Evolutionary conservation across 2,329 filamentous ascomycete genomes (phyloP).

Genomic region (Calonectria ilicicola): DNA sequence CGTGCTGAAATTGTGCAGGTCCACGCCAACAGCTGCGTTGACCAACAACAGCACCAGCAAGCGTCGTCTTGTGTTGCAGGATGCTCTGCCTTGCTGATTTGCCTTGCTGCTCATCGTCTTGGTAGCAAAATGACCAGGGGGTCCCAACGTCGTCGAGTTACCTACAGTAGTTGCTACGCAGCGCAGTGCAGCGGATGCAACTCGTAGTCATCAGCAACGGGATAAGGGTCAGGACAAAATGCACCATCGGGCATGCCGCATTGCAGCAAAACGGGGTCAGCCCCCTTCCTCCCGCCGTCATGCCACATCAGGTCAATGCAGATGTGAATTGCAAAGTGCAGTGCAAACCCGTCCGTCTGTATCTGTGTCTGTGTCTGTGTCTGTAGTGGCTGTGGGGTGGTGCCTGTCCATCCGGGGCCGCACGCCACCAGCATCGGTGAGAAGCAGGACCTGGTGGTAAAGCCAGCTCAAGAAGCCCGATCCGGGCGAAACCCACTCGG

Average conservation of each 20-base stretch:
- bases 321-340: neutral
- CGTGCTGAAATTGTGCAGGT: conserved; percentile 1
- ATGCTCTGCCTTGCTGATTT: neutral
- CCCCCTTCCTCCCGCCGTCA: conserved; percentile 9
- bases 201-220: neutral
- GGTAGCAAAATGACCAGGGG: neutral
- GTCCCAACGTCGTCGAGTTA: neutral
- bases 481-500: conserved; percentile 11
- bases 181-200: neutral
- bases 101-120: neutral
- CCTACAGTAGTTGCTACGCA: neutral
- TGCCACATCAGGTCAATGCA: neutral
- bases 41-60: neutral
- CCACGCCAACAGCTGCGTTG: neutral
- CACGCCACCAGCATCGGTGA: conserved; percentile 25
- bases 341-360: too few species aligned
- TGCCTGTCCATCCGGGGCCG: conserved; percentile 10
- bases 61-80: neutral
- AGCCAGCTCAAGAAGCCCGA: conserved; percentile 3
- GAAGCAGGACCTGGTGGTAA: neutral
- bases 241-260: conserved; percentile 6
- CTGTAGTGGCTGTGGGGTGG: conserved; percentile 7
- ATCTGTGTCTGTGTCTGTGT: too few species aligned
- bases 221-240: neutral
- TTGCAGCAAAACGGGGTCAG: neutral